Conservation (phyloP, 1,284 basidiomycete species). For the Austroboletus novae-zelandiae region DNA sequence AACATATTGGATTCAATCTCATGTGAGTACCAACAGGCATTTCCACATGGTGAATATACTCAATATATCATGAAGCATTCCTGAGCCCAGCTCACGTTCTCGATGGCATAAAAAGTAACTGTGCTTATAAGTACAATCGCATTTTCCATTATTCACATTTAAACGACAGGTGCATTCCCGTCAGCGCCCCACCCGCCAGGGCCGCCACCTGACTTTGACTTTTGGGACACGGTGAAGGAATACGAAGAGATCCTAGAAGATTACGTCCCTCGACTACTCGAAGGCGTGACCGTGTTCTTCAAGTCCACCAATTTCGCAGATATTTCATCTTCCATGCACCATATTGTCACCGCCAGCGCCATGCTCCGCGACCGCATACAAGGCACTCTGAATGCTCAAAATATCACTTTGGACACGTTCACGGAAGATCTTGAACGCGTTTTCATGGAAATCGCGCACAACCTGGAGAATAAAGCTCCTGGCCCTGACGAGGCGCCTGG, state of each 20-base stretch:
- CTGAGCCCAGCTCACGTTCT: not conserved
- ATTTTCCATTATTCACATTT: not conserved
- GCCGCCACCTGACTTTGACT: not conserved
- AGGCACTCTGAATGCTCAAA: constrained; percentile 2
- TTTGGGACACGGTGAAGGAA: constrained; percentile 10
- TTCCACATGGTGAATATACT: no score
- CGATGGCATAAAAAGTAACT: not conserved
- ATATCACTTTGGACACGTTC: constrained; percentile 3
- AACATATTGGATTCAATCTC: no score
- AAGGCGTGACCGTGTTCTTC: not conserved
- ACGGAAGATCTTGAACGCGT: constrained; percentile 1
- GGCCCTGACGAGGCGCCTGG: constrained; percentile 1
- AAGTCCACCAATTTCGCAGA: constrained; percentile 4
- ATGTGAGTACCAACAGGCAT: no score
- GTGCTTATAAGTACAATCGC: not conserved
- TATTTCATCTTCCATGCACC: constrained; percentile 2
- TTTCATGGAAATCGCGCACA: not conserved
- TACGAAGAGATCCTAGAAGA: constrained; percentile 2
- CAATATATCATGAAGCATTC: no score
- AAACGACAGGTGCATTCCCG: constrained; percentile 2
- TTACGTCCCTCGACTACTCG: constrained; percentile 6
- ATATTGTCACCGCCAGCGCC: constrained; percentile 12
- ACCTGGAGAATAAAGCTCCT: constrained; percentile 2
- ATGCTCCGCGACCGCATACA: constrained; percentile 7
- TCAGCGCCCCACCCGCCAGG: not conserved